Conservation (phyloP, 1,139 yeast genomes). For the Meyerozyma guilliermondii region DNA sequence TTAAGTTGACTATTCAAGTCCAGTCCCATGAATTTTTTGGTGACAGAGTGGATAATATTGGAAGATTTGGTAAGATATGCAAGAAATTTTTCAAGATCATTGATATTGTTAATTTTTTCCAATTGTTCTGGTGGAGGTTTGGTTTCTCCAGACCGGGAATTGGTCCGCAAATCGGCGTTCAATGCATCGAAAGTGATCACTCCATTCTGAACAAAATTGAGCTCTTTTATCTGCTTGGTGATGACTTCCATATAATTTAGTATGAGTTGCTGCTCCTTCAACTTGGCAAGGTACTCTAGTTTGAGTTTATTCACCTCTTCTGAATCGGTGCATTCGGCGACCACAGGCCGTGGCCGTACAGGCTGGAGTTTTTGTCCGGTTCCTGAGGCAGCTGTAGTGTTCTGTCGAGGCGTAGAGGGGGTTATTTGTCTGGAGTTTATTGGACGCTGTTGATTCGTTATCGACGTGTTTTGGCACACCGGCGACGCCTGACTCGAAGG, state of each 20-base stretch:
- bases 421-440: neutral
- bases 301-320: conserved; percentile 16
- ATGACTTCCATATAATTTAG: conserved; percentile 42
- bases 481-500: too few relatives aligned
- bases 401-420: neutral
- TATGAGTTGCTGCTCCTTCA: conserved; percentile 43
- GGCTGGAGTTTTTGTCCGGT: neutral
- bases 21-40: conserved; percentile 22
- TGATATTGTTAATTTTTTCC: conserved; percentile 36
- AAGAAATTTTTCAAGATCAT: conserved; percentile 40
- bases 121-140: conserved; percentile 22
- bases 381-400: neutral
- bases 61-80: conserved; percentile 37
- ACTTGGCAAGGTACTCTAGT: conserved; percentile 30
- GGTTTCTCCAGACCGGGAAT: neutral
- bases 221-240: conserved; percentile 41
- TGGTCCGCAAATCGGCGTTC: conserved; percentile 11
- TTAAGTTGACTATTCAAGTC: conserved; percentile 32
- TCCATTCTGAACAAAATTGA: conserved; percentile 43
- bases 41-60: conserved; percentile 37
- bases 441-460: too few relatives aligned
- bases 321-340: neutral
- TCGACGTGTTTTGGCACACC: too few relatives aligned
- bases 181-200: conserved; percentile 43
- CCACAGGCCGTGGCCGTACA: neutral